Base-by-base conservation (phyloP, 1,284 basidiomycete species). In the Phlebopus sp. region DNA sequence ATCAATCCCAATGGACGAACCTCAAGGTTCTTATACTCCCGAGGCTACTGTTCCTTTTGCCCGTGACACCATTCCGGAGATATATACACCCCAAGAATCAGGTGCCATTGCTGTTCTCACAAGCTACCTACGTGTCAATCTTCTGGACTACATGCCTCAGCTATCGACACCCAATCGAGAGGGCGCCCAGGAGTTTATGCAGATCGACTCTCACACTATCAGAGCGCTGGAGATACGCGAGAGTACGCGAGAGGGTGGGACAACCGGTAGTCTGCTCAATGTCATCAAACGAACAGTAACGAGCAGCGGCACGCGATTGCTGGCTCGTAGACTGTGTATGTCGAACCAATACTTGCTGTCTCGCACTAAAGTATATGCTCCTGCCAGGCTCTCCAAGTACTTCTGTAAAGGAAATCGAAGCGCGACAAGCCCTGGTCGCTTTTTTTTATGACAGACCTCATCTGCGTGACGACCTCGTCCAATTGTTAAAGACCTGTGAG, bases 131-230 rank as follows among this genome's bases (percentile, higher is more conserved):
- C 76, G 76, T 55, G 74, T 73, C 36, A 85, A 90, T 52, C 74
- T 96, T 9, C 69, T 93, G 57, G 92, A 93, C 44, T 76, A 84
- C 55, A 91, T 90, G 84, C 90, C 91, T 4, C 58, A 60, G 13
- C 73, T 91, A 15, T 69, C 75, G 25, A 63, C 70, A 13, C 90
- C 90, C 0, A 77, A 71, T 42, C 79, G 76, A 48, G 88, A 92
- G 62, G 72, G 66, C 8, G 58, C 64, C 2, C 66, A 72, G n/a
- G 68, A 73, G 19, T 76, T 82, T 25, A 92, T 95, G 90, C 88
- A 92, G 58, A 93, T 96, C 51, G 92, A 96, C 64, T 81, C 89
- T 2, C 86, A 94, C 62, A 96, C 94, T 1, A 83, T 96, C 59
- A 87, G 86, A 58, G 88, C 90, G 7, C 79, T 97, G 18, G 93